Evolutionary conservation across 352 stramenopile genomes (phyloP).

Genomic region (Globisporangium echinulatum): DNA sequence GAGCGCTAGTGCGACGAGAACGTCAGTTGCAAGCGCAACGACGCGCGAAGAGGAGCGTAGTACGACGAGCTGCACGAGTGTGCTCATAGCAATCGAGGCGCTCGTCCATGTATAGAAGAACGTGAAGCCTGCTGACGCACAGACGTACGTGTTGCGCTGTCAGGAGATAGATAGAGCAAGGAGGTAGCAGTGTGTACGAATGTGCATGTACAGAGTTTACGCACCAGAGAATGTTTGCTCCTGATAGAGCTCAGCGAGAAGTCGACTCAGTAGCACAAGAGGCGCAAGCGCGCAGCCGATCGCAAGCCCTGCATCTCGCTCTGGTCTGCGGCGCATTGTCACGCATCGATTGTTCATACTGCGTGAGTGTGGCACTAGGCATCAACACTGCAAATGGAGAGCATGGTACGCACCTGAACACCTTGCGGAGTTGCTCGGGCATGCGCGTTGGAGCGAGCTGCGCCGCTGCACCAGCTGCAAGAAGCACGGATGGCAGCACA

Average conservation of each 20-base stretch:
- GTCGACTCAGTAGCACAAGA: slow-evolving; percentile 49
- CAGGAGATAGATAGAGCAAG: too few species aligned
- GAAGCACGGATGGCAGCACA: slow-evolving; percentile 4
- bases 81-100: slow-evolving; percentile 37
- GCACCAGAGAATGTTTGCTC: slow-evolving; percentile 20
- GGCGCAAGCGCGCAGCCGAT: slow-evolving; percentile 54
- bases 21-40: slow-evolving; percentile 34
- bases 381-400: not conserved
- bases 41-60: slow-evolving; percentile 28
- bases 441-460: slow-evolving; percentile 2
- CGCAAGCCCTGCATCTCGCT: slow-evolving; percentile 50
- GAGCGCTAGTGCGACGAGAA: slow-evolving; percentile 24
- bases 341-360: not conserved
- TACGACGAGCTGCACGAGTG: slow-evolving; percentile 35
- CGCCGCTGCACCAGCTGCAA: not conserved
- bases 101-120: slow-evolving; percentile 56
- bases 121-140: slow-evolving; percentile 18
- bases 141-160: not conserved
- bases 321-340: slow-evolving; percentile 21
- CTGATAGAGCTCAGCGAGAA: slow-evolving; percentile 31
- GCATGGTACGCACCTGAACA: slow-evolving; percentile 7
- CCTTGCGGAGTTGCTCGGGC: slow-evolving; percentile 1
- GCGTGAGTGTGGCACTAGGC: not conserved
- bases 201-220: not conserved
- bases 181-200: not conserved